Conservation (phyloP, 495 filamentous ascomycete genomes). For the Antarctomyces pellizariae region DNA sequence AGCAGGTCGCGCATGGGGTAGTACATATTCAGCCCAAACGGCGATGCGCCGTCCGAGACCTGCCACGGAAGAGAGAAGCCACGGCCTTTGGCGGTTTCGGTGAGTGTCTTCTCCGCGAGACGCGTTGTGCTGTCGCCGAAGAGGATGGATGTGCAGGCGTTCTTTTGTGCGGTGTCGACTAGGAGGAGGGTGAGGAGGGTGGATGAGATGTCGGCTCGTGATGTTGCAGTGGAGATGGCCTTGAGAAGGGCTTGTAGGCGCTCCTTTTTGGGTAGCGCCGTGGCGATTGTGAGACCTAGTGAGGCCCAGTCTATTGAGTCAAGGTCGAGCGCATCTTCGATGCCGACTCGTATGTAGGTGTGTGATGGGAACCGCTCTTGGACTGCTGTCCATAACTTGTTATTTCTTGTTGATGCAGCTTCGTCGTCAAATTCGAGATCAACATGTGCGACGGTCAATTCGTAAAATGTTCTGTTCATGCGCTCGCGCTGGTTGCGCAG, state of each 20-base stretch:
- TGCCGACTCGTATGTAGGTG: conserved; percentile 25
- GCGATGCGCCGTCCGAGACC: conserved; percentile 46
- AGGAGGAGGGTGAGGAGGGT: conserved; percentile 49
- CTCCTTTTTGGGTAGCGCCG: conserved; percentile 15
- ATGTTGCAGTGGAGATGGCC: conserved; percentile 44
- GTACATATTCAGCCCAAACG: conserved; percentile 31
- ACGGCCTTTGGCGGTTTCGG: conserved; percentile 75
- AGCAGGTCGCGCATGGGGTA: conserved; percentile 68
- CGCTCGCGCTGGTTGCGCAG: conserved; percentile 31
- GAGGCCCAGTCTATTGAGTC: conserved; percentile 18
- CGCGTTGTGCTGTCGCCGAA: conserved; percentile 75
- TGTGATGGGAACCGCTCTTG: conserved; percentile 33
- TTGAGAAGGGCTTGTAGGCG: conserved; percentile 28
- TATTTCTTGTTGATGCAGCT: conserved; percentile 6
- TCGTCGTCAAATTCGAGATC: conserved; percentile 9
- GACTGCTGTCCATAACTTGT: conserved; percentile 10
- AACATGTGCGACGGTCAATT: conserved; percentile 32
- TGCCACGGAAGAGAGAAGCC: conserved; percentile 65
- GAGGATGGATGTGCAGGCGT: conserved; percentile 42
- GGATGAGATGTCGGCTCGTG: conserved; percentile 44
- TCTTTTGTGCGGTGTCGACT: conserved; percentile 30
- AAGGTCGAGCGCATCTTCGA: conserved; percentile 30
- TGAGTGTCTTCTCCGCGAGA: conserved; percentile 64
- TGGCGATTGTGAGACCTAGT: conserved; percentile 14
- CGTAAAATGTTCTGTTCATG: conserved; percentile 34